phyloP scores from a whole-genome alignment of 1,284 basidiomycete genomes.

The Sparassis latifolia region DNA sequence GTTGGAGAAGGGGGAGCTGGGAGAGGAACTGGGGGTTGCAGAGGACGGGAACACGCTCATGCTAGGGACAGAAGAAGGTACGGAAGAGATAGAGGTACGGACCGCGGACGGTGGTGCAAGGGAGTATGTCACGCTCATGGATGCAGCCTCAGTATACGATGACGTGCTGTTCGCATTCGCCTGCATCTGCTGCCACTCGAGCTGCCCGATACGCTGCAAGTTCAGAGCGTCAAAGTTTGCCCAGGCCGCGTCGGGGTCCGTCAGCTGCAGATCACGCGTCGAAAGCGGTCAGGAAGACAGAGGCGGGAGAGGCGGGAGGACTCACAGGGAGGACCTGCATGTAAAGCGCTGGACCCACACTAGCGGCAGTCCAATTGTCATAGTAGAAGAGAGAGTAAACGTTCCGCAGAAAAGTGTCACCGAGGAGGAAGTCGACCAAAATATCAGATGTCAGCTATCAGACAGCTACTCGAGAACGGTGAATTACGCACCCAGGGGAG shows the following conservation, averaged over 20 bases:
- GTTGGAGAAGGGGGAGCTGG: too few species aligned
- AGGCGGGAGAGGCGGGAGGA: not conserved
- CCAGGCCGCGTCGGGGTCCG: constrained; percentile 7
- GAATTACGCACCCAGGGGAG: too few species aligned
- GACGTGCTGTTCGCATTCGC: not conserved
- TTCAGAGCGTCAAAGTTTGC: constrained; percentile 7
- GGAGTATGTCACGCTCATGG: constrained; percentile 2
- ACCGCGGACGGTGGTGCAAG: not conserved
- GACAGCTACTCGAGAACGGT: too few species aligned
- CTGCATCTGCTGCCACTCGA: not conserved
- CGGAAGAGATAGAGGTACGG: too few species aligned
- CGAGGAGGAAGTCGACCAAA: constrained; percentile 9
- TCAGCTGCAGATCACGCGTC: not conserved
- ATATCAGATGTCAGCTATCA: too few species aligned
- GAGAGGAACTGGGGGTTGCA: too few species aligned
- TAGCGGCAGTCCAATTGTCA: constrained; percentile 3
- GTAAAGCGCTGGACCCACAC: constrained; percentile 1
- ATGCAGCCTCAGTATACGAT: constrained; percentile 1
- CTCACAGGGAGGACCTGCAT: constrained; percentile 10
- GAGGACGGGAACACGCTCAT: too few species aligned
- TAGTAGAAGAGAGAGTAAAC: constrained; percentile 9
- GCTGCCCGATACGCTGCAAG: constrained; percentile 1
- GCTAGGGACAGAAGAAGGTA: too few species aligned
- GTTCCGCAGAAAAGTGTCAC: constrained; percentile 11
- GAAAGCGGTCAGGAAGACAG: not conserved